phyloP scores from a whole-genome alignment of 768 basidiomycete genomes.

The Hemileccinum rubropunctum region DNA sequence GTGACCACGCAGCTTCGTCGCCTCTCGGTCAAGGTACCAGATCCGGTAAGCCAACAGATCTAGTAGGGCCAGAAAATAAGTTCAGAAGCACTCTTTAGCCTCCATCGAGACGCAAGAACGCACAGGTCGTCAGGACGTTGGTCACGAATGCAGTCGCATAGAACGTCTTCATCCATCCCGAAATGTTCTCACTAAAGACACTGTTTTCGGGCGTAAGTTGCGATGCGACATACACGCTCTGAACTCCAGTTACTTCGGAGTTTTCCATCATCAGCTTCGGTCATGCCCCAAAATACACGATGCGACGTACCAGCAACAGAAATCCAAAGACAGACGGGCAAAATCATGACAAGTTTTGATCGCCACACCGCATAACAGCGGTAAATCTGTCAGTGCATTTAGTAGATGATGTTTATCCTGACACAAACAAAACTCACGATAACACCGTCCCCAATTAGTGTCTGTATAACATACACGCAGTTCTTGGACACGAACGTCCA shows the following conservation, averaged over 20 bases:
- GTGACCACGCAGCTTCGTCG: not conserved
- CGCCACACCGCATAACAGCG: constrained; percentile 10
- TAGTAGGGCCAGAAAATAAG: not conserved
- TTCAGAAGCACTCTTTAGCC: not conserved
- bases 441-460: constrained; percentile 6
- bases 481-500: constrained; percentile 5
- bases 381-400: constrained; percentile 5
- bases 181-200: constrained; percentile 3
- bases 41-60: constrained; percentile 3
- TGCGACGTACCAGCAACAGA: not conserved
- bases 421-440: constrained; percentile 3
- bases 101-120: not conserved
- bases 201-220: not conserved
- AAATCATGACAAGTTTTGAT: constrained; percentile 4
- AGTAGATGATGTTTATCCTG: not conserved
- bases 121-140: constrained; percentile 11
- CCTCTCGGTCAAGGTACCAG: constrained; percentile 3
- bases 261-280: not conserved
- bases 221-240: not conserved
- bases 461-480: constrained; percentile 2
- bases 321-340: constrained; percentile 9
- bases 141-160: constrained; percentile 4
- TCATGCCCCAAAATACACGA: not conserved
- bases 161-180: constrained; percentile 6
- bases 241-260: constrained; percentile 6